Evolutionary conservation across 371 early-diverging fungal species (phyloP).

Genomic region (Coemansia sp.): DNA sequence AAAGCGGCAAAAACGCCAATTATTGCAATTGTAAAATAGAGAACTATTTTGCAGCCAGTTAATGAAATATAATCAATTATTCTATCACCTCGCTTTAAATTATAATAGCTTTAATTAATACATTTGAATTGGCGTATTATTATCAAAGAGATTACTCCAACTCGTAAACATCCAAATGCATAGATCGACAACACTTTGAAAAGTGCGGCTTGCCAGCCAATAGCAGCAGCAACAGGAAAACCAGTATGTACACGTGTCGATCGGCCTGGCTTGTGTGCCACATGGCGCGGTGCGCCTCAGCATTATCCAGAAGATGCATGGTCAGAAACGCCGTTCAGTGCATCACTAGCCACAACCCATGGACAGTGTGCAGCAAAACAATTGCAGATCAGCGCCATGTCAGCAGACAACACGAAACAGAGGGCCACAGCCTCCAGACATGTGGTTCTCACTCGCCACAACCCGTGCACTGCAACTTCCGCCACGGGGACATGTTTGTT

Average conservation of each 20-base stretch:
- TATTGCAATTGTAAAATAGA: background rate
- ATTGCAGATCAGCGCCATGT: background rate
- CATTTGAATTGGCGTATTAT: background rate
- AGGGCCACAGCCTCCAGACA: background rate
- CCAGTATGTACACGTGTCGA: no score
- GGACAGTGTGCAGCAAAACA: background rate
- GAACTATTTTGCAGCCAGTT: no score
- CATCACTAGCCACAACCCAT: slow-evolving; percentile 6
- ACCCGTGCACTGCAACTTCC: background rate
- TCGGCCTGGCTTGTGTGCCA: background rate
- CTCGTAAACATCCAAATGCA: background rate
- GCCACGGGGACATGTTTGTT: background rate
- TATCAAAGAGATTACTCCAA: background rate
- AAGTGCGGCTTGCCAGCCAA: background rate
- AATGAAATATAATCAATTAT: no score
- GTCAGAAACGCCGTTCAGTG: background rate
- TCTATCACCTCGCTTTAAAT: no score
- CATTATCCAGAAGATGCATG: background rate
- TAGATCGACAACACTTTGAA: background rate
- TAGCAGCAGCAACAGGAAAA: background rate
- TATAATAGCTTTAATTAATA: no score
- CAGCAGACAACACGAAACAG: background rate
- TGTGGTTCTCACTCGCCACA: background rate
- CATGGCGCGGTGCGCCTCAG: background rate
- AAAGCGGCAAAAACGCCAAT: background rate